Percentiles rank a stretch among this genome's conserved stretches.
Conservation (phyloP, 805 yeast genomes). For the Groenewaldozyma salmanticensis region DNA sequence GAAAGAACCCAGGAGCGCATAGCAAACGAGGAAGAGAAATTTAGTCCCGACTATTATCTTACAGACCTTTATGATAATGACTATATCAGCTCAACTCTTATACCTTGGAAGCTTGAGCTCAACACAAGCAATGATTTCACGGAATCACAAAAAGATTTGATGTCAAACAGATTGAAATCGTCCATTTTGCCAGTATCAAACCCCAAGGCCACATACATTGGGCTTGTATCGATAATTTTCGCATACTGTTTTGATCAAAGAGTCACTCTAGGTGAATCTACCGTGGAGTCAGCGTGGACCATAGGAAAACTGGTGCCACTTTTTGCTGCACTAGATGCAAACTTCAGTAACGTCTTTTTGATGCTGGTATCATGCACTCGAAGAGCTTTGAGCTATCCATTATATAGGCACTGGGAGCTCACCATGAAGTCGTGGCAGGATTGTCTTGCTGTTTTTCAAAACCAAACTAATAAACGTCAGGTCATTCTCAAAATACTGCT, state of each 20-base stretch:
- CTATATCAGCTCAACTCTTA: background rate
- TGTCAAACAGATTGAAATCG: conserved; percentile 61
- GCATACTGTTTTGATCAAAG: conserved; percentile 67
- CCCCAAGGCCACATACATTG: conserved; percentile 47
- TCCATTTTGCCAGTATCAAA: conserved; percentile 44
- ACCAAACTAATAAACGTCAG: conserved; percentile 32
- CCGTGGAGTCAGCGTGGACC: conserved; percentile 89
- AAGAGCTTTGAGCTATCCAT: conserved; percentile 70
- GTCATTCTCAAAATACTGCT: conserved; percentile 48
- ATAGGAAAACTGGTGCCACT: conserved; percentile 82
- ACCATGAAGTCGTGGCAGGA: conserved; percentile 63
- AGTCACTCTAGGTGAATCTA: conserved; percentile 60
- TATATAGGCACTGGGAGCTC: conserved; percentile 62
- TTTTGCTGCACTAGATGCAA: conserved; percentile 55
- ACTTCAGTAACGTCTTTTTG: conserved; percentile 37
- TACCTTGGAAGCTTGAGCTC: conserved; percentile 15
- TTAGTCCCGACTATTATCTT: conserved; percentile 83
- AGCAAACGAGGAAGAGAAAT: conserved; percentile 58
- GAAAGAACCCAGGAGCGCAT: conserved; percentile 61
- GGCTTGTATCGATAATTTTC: conserved; percentile 59
- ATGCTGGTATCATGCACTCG: conserved; percentile 54
- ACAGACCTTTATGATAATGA: conserved; percentile 61
- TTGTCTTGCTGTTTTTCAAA: conserved; percentile 61
- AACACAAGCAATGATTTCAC: conserved; percentile 42
- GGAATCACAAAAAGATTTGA: conserved; percentile 50